Evolutionary conservation across 345 rosid genomes (phyloP), one percentile per base, ranked within the genome.

Genomic region (Eucalyptus erythrocorys): DNA sequence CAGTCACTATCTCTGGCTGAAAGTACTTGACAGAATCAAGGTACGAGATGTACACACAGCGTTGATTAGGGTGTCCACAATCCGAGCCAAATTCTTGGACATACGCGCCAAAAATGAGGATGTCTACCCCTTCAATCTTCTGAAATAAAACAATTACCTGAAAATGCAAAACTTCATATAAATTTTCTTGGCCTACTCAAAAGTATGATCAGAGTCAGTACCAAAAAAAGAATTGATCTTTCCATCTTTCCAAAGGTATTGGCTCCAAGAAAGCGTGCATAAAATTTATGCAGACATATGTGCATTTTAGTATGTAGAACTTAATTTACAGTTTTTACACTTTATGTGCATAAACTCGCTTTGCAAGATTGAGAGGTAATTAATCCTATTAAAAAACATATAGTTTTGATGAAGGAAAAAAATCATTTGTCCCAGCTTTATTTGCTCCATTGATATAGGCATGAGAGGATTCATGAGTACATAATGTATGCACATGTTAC

Each of bases 21-120:
- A 98, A 98, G 90, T 98, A 98, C 92, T 98, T 98, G 87, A 98
- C 98, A 88, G 99, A 98, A 92, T 97, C 99, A 87, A 98, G 94
- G 88, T 98, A 98, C 5, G 99, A 98, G 87, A 98, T 95, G 92
- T 97, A 98, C 48, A 97, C 98, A 61, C 97, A 96, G 5, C 99
- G 98, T 79, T 96, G 97, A 95, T 98, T 98, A 87, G 99, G 99
- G 89, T 86, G 92, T 48, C 93, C 92, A 87, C 95, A 93, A 90
- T 98, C 99, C 37, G 99, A 93, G 90, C 99, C 99, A 89, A 94
- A 98, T 92, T 98, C 99, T 93, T 98, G 99, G 87, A 96, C 98
- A 89, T 98, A 97, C 94, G 97, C 94, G 53, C 99, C 98, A 91
- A 97, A 97, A 61, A 98, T 91, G 91, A 98, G 94, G 30, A 98